phyloP scores from a whole-genome alignment of 805 yeast species.

The Millerozyma miso region DNA sequence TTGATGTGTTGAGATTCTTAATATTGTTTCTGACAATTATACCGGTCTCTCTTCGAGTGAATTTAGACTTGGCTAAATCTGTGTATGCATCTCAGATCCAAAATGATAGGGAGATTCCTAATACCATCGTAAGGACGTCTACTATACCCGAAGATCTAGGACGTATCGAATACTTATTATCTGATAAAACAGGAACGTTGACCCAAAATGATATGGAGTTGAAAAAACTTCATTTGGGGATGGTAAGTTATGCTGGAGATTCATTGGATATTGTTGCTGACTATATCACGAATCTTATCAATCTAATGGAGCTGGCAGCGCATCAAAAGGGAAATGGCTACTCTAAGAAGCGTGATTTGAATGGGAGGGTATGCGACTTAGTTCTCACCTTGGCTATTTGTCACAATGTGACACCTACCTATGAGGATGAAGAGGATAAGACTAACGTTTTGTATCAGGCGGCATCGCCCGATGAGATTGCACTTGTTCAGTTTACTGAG shows the following conservation, averaged over 20 bases:
- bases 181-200: conserved; percentile 95
- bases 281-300: conserved; percentile 42
- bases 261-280: conserved; percentile 84
- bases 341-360: conserved; percentile 58
- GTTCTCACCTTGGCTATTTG: conserved; percentile 85
- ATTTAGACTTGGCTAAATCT: conserved; percentile 90
- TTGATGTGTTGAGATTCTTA: conserved; percentile 84
- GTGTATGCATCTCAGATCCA: conserved; percentile 95
- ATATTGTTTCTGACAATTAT: conserved; percentile 92
- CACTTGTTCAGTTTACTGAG: conserved; percentile 90
- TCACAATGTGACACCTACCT: conserved; percentile 94
- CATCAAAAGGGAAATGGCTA: conserved; percentile 2
- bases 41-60: conserved; percentile 93
- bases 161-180: conserved; percentile 83
- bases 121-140: conserved; percentile 91
- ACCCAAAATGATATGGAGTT: conserved; percentile 98
- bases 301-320: conserved; percentile 18
- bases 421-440: conserved; percentile 57
- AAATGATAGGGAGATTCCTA: conserved; percentile 75
- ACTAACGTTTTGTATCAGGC: conserved; percentile 73
- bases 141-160: conserved; percentile 98
- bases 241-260: conserved; percentile 88
- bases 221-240: conserved; percentile 87
- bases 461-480: conserved; percentile 97
- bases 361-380: conserved; percentile 73